Evolutionary conservation across 2,329 filamentous ascomycete species (phyloP), one percentile per base, ranked within the genome.

Genomic region (Esteya vermicola): DNA sequence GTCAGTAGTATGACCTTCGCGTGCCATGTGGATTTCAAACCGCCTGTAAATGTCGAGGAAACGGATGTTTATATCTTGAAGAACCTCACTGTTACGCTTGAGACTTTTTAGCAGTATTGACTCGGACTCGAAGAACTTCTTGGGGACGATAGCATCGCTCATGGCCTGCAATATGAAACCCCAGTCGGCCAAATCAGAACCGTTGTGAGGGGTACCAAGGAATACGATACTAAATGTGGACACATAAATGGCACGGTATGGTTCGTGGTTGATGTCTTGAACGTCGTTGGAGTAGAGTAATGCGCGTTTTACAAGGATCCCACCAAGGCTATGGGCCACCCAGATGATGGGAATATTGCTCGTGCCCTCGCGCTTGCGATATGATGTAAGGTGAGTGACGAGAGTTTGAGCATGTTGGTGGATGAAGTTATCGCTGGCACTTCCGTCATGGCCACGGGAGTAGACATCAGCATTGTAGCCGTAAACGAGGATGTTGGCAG

Each of bases 191-290:
- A 78, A 59, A 46, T 78, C 76, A 2, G 79, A 75, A 9, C 81
- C 81, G 16, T 68, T 73, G 54, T 86, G 82, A 7, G 82, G 82
- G 13, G 82, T 88, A 13, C 81, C 82, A 22, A 88, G 65, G 54
- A 88, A 88, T 26, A 86, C 65, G 42, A 86, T 72, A 20, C 76
- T 82, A 51, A 78, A 86, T 0, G 82, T 86, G 1, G 79, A 85
- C 9, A 85, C 69, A 48, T 72, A 85, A 39, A 85, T 72, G 10
- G 78, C 78, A 18, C 79, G 70, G 27, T 75, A 67, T 41, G 80
- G 69, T 44, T 82, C 72, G 28, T 76, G 70, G 48, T 74, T 67
- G 41, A 70, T 66, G 31, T 66, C 67, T 8, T 63, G 65, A 12
- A 81, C 54, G 49, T 75, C 78, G 47, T 72, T 70, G 34, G 77